Evolutionary conservation across 257 asterid species (phyloP), one percentile per base, ranked within the genome.

Genomic region (Ilex asprella): DNA sequence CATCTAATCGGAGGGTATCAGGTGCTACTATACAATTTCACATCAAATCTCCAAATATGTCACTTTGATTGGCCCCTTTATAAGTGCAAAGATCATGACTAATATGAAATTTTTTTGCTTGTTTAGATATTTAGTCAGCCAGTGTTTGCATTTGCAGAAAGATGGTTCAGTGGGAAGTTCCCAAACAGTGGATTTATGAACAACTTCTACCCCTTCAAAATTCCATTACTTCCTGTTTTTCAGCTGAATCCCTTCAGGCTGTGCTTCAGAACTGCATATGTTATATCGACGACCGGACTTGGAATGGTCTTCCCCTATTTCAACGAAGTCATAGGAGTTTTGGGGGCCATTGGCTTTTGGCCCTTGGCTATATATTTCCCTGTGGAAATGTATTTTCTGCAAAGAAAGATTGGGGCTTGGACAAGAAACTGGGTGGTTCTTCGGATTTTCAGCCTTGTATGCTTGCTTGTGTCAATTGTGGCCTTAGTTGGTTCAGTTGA

Each of bases 291-390:
- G 4, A 84, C 88, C 1, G 77, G 63, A 27, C 55, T 87, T 21
- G 78, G 88, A 11, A 21, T 85, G 46, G 43, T 78, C 2, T 82
- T 82, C 63, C 95, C 94, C 31, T 87, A 75, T 75, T 87, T 82
- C 79, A 87, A 87, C 49, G 75, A 81, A 65, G 94, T 85, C 2
- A 57, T 87, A 35, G 95, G 91, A 64, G 64, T 87, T 50, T 56
- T 82, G 0, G 94, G 95, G 54, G 94, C 91, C 12, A 57, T 85
- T 62, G 79, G 67, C 35, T 82, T 85, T 64, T 87, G 91, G 94
- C 88, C 95, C 1, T 32, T 85, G 78, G 79, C 78, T 10, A 74
- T 87, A 31, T 85, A 82, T 66, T 87, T 87, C 64, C 95, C 95
- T 0, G 80, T 83, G 2, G 84, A 85, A 65, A 84, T 87, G 91